These are phyloP conservation scores for Neofusicoccum ribis DNA, from an alignment of 2,329 filamentous ascomycete species.

Conservation along the genomic window DNA sequence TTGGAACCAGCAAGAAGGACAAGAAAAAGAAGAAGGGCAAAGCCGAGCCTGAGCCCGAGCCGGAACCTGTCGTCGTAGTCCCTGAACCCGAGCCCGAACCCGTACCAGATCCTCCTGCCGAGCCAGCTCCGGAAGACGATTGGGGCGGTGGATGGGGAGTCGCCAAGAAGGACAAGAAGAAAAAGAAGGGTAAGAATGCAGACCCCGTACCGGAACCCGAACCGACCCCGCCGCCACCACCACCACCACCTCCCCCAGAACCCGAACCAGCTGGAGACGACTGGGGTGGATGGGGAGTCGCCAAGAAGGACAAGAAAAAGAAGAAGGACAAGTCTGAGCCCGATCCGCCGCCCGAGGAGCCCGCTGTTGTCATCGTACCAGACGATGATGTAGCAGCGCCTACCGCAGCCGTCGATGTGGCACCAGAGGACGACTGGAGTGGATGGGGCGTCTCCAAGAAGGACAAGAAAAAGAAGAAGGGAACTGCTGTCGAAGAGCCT, in stretches of 20 bases:
- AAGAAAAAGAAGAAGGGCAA: constrained; percentile 22
- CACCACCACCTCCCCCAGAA: constrained; percentile 24
- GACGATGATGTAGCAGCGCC: constrained; percentile 1
- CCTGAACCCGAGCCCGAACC: constrained; percentile 15
- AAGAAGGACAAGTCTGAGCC: constrained; percentile 28
- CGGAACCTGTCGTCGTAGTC: constrained; percentile 25
- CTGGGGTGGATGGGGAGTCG: constrained; percentile 16
- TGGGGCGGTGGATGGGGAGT: constrained; percentile 8
- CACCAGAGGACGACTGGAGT: not conserved
- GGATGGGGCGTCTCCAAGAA: constrained; percentile 24
- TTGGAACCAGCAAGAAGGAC: constrained; percentile 5
- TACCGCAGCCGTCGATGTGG: not conserved
- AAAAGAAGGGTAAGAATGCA: constrained; percentile 40
- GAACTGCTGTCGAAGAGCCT: constrained; percentile 31
- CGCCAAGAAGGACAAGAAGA: constrained; percentile 40
- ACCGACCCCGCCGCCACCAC: constrained; percentile 24
- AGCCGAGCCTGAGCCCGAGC: constrained; percentile 7
- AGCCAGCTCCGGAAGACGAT: not conserved
- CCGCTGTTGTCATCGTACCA: constrained; percentile 1
- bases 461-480: constrained; percentile 51
- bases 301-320: constrained; percentile 26
- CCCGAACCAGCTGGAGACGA: constrained; percentile 29
- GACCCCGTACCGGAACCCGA: constrained; percentile 21
- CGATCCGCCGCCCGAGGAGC: not conserved
- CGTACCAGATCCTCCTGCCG: not conserved